Conservation (phyloP, 2,329 filamentous ascomycete species). For the Venturia aucupariae region DNA sequence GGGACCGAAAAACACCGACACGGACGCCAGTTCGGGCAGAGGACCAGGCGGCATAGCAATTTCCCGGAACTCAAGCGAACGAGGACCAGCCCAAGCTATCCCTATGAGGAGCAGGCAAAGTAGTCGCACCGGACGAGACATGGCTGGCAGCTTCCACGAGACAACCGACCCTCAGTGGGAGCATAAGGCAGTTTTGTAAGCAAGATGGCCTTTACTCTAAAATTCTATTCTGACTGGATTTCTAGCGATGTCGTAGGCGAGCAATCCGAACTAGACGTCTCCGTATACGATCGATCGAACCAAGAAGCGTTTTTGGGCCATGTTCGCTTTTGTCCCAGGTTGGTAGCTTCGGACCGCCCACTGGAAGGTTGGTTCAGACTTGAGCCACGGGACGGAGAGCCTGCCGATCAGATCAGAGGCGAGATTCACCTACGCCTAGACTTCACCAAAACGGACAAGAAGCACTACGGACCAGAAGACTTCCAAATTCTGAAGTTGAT, state of each 20-base stretch:
- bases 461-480: conserved; percentile 86
- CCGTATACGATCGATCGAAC: conserved; percentile 78
- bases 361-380: conserved; percentile 81
- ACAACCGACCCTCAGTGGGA: conserved; percentile 90
- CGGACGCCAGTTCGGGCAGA: background rate
- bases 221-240: conserved; percentile 7
- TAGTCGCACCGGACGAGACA: conserved; percentile 67
- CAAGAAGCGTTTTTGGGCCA: conserved; percentile 90
- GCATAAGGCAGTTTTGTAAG: conserved; percentile 90
- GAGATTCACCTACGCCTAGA: conserved; percentile 81
- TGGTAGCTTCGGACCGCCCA: conserved; percentile 58
- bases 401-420: conserved; percentile 64
- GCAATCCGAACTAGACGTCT: conserved; percentile 83
- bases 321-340: conserved; percentile 66
- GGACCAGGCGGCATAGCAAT: conserved; percentile 36
- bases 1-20: conserved; percentile 50
- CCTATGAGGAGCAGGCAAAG: conserved; percentile 96
- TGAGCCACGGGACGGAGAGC: conserved; percentile 69
- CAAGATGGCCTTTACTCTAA: conserved; percentile 20
- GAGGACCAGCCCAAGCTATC: conserved; percentile 83
- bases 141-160: conserved; percentile 40
- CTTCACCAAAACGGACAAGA: conserved; percentile 82
- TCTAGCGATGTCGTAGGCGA: conserved; percentile 83
- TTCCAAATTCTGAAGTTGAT: conserved; percentile 95
- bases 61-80: conserved; percentile 56